phyloP scores from a whole-genome alignment of 768 basidiomycete species.

The Chalciporus pseudorubinellus region DNA sequence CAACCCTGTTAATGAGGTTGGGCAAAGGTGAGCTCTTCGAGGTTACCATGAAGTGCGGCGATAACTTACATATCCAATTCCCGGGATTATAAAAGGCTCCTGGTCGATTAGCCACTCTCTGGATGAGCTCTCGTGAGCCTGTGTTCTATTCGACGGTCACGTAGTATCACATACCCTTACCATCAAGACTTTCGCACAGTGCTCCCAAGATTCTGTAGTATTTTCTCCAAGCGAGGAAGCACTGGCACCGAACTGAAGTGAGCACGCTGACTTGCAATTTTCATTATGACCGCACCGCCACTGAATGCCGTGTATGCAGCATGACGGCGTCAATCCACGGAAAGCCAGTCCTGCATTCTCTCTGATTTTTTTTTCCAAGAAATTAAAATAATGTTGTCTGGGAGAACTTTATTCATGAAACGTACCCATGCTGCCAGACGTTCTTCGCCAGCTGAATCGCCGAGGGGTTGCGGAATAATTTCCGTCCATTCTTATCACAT shows the following conservation, averaged over 20 bases:
- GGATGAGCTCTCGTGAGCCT: conserved; percentile 7
- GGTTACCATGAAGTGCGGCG: conserved; percentile 7
- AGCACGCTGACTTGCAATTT: conserved; percentile 22
- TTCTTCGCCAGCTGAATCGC: conserved; percentile 12
- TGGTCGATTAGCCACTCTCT: conserved; percentile 10
- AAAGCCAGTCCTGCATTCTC: conserved; percentile 5
- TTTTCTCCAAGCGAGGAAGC: conserved; percentile 26
- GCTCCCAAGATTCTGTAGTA: conserved; percentile 26
- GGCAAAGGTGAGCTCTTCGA: conserved; percentile 1
- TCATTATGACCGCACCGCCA: conserved; percentile 30
- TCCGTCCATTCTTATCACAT: conserved; percentile 5
- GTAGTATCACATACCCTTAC: conserved; percentile 19
- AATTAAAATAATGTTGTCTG: not conserved
- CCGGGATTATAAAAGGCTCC: conserved; percentile 21
- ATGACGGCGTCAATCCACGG: conserved; percentile 24
- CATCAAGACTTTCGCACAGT: conserved; percentile 14
- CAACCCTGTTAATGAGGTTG: conserved; percentile 8
- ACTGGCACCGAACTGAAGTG: conserved; percentile 27
- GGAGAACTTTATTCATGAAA: conserved; percentile 5
- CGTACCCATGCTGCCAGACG: conserved; percentile 5
- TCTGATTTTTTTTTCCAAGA: not conserved
- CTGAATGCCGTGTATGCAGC: conserved; percentile 24
- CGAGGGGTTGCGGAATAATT: conserved; percentile 17
- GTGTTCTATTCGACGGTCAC: conserved; percentile 6
- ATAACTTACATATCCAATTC: conserved; percentile 23